Evolutionary conservation across 2,329 filamentous ascomycete species (phyloP), one percentile per base, ranked within the genome.

Genomic region (Talaromyces pinophilus): DNA sequence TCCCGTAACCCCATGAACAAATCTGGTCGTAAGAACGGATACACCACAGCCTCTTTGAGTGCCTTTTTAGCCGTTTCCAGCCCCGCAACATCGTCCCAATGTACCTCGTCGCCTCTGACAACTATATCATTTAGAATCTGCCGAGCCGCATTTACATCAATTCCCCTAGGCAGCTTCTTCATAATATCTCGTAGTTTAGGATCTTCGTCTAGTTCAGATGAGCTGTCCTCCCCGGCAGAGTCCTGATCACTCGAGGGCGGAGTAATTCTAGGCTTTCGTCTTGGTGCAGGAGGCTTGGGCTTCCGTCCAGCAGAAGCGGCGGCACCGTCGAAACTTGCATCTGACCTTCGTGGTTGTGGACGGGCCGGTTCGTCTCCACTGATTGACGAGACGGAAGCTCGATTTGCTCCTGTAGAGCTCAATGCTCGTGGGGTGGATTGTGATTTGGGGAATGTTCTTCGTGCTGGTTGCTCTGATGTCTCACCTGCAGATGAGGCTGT

Each of bases 91-190:
- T 99, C 95, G 59, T 88, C 86, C 95, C 95, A 99, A 72, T 91
- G 92, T 1, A 99, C 95, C 74, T 96, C 91, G 72, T 99, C 95
- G 6, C 95, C 95, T 69, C 94, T 88, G 15, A 98, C 90, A 2
- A 99, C 91, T 67, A 99, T 96, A 71, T 99, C 95, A 73, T 97
- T 97, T 66, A 98, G 84, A 35, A 99, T 97, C 69, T 97, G 92
- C 73, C 92, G 91, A 0, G 94, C 95, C 3, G 93, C 91, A 30
- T 85, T 82, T 70, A 90, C 86, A 74, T 99, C 95, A 2, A 97
- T 87, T 0, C 93, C 93, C 63, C 88, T 85, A 0, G 93, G 93
- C 0, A 98, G 80, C 65, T 90, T 89, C 73, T 91, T 92, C 73
- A 97, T 81, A 25, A 96, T 82, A 8, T 84, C 78, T 59, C 83